Conservation (phyloP, 257 asterid species). For the Nicotiana sylvestris region DNA sequence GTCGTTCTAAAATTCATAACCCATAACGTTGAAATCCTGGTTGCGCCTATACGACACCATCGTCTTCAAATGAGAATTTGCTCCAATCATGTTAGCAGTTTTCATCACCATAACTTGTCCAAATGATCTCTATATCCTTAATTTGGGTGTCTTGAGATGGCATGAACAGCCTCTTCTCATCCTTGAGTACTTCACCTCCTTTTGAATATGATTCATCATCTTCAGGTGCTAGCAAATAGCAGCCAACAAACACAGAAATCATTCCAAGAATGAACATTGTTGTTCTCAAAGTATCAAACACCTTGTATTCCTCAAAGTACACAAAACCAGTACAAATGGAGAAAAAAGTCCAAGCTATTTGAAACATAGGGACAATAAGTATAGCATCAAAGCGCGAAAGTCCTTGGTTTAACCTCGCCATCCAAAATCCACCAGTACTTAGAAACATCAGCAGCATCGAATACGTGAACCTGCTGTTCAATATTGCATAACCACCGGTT, state of each 20-base stretch:
- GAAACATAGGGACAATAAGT: slow-evolving; percentile 97
- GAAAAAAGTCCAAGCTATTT: slow-evolving; percentile 94
- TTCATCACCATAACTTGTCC: slow-evolving; percentile 40
- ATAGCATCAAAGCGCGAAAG: slow-evolving; percentile 86
- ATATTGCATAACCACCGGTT: slow-evolving; percentile 45
- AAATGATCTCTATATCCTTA: slow-evolving; percentile 52
- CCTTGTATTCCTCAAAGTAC: slow-evolving; percentile 95
- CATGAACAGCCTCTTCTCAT: slow-evolving; percentile 50
- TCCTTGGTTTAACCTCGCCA: slow-evolving; percentile 93
- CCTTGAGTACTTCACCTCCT: slow-evolving; percentile 80
- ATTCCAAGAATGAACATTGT: slow-evolving; percentile 88
- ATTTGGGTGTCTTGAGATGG: slow-evolving; percentile 57
- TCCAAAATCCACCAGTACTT: slow-evolving; percentile 98
- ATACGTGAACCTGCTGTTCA: slow-evolving; percentile 89
- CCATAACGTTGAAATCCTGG: too few relatives aligned
- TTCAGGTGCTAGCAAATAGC: slow-evolving; percentile 77
- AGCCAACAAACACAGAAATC: slow-evolving; percentile 86
- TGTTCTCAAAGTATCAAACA: slow-evolving; percentile 78
- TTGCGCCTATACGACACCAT: too few relatives aligned
- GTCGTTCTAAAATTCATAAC: too few relatives aligned
- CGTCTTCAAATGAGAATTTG: too few relatives aligned
- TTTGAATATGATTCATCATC: slow-evolving; percentile 50
- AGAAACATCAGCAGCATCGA: slow-evolving; percentile 76
- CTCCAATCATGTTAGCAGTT: slow-evolving; percentile 34
- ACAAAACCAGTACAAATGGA: slow-evolving; percentile 97